These are phyloP conservation scores for Pistacia integerrima DNA, from an alignment of 345 rosid species.

Conservation along the genomic window DNA sequence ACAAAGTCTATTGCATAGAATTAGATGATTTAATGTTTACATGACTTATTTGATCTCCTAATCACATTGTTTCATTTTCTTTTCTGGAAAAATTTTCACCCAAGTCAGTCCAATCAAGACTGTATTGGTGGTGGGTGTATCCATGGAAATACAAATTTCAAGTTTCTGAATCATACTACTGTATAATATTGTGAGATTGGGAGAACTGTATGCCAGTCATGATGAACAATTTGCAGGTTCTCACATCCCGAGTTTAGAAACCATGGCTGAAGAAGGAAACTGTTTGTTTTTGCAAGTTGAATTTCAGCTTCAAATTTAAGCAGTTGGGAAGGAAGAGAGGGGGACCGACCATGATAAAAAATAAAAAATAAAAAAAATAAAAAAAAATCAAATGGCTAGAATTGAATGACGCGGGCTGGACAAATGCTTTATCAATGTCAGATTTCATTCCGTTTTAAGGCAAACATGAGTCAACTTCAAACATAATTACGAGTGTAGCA, in stretches of 20 bases:
- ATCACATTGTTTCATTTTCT: neutral
- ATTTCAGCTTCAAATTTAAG: neutral
- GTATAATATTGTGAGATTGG: too few species aligned
- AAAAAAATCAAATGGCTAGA: neutral
- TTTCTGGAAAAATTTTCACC: neutral
- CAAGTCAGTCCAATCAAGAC: neutral
- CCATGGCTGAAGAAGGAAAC: slow-evolving; percentile 4
- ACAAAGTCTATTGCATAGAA: neutral
- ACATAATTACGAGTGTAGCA: slow-evolving; percentile 40
- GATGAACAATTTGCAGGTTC: neutral
- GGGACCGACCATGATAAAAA: slow-evolving; percentile 16
- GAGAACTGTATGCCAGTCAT: too few species aligned
- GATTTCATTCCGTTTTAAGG: slow-evolving; percentile 35
- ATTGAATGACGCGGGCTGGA: slow-evolving; percentile 18
- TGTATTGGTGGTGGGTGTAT: too few species aligned
- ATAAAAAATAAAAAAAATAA: too few species aligned
- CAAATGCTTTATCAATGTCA: slow-evolving; percentile 19
- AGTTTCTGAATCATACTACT: too few species aligned
- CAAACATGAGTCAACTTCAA: slow-evolving; percentile 50
- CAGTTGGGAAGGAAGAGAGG: neutral
- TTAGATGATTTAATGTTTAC: neutral
- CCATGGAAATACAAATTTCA: neutral
- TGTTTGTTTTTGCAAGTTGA: neutral
- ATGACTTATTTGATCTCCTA: neutral
- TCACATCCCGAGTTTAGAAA: neutral